These are phyloP conservation scores for Ustilago nuda DNA, from an alignment of 1,284 basidiomycete genomes.

Conservation along the genomic window DNA sequence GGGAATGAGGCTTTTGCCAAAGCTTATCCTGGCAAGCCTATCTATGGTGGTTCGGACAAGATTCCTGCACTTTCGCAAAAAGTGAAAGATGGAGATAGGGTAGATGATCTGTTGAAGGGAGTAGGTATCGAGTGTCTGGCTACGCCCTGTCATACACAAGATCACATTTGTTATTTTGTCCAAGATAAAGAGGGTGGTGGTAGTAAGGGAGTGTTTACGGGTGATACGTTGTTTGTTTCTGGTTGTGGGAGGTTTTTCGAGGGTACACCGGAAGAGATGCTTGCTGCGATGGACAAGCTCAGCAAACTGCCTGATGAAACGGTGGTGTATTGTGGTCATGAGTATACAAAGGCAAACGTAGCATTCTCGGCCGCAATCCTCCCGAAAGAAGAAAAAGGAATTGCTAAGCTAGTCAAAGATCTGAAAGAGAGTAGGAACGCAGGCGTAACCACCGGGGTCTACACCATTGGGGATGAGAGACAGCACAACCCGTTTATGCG, in stretches of 20 bases:
- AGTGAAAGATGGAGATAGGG: slow-evolving; percentile 72
- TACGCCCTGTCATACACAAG: slow-evolving; percentile 96
- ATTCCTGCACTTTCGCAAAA: slow-evolving; percentile 78
- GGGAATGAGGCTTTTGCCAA: slow-evolving; percentile 77
- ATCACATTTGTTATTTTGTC: slow-evolving; percentile 90
- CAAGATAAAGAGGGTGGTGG: slow-evolving; percentile 73
- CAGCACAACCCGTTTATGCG: slow-evolving; percentile 69
- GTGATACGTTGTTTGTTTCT: slow-evolving; percentile 90
- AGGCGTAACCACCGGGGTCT: slow-evolving; percentile 78
- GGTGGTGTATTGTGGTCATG: slow-evolving; percentile 86
- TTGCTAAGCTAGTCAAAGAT: slow-evolving; percentile 72
- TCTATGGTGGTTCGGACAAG: slow-evolving; percentile 85
- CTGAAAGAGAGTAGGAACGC: slow-evolving; percentile 67
- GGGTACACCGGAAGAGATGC: slow-evolving; percentile 87
- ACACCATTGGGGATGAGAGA: slow-evolving; percentile 86
- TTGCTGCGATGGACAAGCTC: slow-evolving; percentile 78
- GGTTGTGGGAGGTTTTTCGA: slow-evolving; percentile 99
- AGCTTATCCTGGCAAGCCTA: slow-evolving; percentile 77
- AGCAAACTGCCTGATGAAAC: slow-evolving; percentile 81
- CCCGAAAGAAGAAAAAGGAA: slow-evolving; percentile 74
- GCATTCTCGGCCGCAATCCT: slow-evolving; percentile 73
- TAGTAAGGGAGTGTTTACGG: slow-evolving; percentile 83
- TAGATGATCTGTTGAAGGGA: slow-evolving; percentile 39
- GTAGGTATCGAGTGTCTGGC: slow-evolving; percentile 72
- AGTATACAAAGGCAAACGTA: slow-evolving; percentile 68